Conservation (phyloP, 1,284 basidiomycete species). For the Lignosus rhinocerotis region DNA sequence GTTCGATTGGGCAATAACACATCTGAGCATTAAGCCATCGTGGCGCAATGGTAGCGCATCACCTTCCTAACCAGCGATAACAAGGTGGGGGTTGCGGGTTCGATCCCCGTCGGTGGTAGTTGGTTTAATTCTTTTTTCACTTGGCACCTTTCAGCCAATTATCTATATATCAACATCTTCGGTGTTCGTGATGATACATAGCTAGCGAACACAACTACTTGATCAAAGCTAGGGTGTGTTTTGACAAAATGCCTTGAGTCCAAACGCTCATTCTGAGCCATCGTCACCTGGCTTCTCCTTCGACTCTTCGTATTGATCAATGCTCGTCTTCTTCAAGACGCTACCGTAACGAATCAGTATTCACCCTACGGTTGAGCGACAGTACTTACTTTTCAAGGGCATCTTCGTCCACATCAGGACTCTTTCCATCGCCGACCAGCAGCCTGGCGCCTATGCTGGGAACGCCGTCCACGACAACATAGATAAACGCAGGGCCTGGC, state of each 20-base stretch:
- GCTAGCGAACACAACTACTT: too few species aligned
- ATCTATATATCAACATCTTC: too few species aligned
- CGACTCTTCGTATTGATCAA: slow-evolving; percentile 53
- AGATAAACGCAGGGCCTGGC: slow-evolving; percentile 81
- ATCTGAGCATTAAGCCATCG: slow-evolving; percentile 28
- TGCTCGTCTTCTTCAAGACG: slow-evolving; percentile 43
- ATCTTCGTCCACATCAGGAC: slow-evolving; percentile 55
- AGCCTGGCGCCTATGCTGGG: slow-evolving; percentile 68
- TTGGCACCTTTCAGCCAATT: too few species aligned
- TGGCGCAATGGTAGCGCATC: slow-evolving; percentile 33
- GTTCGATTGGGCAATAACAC: too few species aligned
- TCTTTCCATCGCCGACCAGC: slow-evolving; percentile 68
- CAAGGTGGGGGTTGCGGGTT: slow-evolving; percentile 32
- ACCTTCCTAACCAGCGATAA: slow-evolving; percentile 23
- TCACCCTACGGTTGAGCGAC: not conserved
- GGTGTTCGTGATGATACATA: too few species aligned
- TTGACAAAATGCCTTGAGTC: too few species aligned
- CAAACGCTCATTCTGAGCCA: slow-evolving; percentile 21
- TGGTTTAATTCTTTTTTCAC: slow-evolving; percentile 3
- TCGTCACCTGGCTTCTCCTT: slow-evolving; percentile 36
- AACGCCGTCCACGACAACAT: slow-evolving; percentile 66
- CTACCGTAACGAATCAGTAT: slow-evolving; percentile 25
- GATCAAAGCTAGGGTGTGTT: too few species aligned
- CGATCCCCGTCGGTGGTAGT: slow-evolving; percentile 32
- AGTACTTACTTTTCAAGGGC: slow-evolving; percentile 56